These are phyloP conservation scores for Coriaria nepalensis DNA, from an alignment of 306 rosid species.

Conservation along the genomic window DNA sequence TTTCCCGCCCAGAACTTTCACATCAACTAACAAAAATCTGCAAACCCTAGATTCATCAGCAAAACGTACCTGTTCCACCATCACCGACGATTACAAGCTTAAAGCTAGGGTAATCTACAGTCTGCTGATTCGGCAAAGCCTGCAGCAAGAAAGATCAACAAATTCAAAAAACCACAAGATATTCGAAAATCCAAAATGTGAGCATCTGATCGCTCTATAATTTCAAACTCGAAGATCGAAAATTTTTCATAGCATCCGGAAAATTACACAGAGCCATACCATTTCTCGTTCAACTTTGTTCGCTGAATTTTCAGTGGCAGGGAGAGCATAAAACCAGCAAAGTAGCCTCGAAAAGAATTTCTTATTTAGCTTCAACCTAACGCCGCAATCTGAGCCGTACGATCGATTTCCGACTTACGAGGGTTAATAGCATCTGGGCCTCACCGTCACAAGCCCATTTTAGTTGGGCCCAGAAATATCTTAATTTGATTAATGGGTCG, in stretches of 20 bases:
- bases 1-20: neutral
- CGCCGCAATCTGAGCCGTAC: slow-evolving; percentile 30
- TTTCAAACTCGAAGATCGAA: neutral
- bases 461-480: no score
- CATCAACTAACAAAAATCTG: slow-evolving; percentile 2
- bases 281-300: no score
- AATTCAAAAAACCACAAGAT: neutral
- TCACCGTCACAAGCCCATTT: no score
- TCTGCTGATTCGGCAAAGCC: slow-evolving; percentile 63
- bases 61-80: slow-evolving; percentile 43
- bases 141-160: slow-evolving; percentile 3
- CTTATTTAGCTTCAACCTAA: slow-evolving; percentile 18
- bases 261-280: no score
- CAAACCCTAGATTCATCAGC: neutral
- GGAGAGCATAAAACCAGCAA: slow-evolving; percentile 6
- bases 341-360: neutral
- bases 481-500: no score
- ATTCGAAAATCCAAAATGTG: neutral
- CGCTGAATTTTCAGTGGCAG: no score
- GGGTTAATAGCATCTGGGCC: neutral
- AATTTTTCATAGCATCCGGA: no score
- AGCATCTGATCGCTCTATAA: neutral
- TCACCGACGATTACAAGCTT: slow-evolving; percentile 67
- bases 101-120: slow-evolving; percentile 55
- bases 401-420: slow-evolving; percentile 8